A percentile compares a stretch with the other conserved stretches of the same genome.
Conservation (phyloP, 2,329 filamentous ascomycete species). For the Nigrospora sphaerica region DNA sequence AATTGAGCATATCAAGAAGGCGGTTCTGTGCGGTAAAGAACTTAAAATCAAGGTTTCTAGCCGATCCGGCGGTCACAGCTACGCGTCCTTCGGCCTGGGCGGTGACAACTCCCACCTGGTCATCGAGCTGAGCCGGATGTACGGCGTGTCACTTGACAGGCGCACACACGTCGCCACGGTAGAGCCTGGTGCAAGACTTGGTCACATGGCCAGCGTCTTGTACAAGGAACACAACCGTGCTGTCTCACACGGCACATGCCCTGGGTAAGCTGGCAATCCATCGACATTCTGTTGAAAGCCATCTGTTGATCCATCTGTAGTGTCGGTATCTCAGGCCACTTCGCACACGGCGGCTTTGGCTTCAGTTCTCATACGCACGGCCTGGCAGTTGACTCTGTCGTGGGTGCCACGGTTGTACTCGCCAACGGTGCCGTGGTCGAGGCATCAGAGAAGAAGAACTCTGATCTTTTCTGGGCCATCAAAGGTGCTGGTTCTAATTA, state of each 20-base stretch:
- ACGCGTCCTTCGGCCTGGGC: constrained; percentile 35
- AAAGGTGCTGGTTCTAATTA: constrained; percentile 24
- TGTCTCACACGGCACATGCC: constrained; percentile 28
- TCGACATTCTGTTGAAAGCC: too few relatives aligned
- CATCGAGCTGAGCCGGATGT: constrained; percentile 35
- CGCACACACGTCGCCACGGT: constrained; percentile 31
- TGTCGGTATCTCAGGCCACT: constrained; percentile 28
- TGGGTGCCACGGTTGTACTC: constrained; percentile 21
- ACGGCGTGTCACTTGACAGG: constrained; percentile 29
- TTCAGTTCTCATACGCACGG: constrained; percentile 35
- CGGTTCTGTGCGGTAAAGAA: constrained; percentile 34
- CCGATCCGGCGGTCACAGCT: constrained; percentile 40
- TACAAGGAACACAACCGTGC: constrained; percentile 23
- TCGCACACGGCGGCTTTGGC: constrained; percentile 28
- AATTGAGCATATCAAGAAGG: constrained; percentile 32
- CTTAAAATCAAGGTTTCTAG: constrained; percentile 34
- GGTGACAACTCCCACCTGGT: constrained; percentile 38
- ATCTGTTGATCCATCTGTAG: constrained; percentile 13
- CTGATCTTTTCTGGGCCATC: constrained; percentile 25
- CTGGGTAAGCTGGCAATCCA: too few relatives aligned
- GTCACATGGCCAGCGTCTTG: constrained; percentile 27
- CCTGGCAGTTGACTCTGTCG: constrained; percentile 35
- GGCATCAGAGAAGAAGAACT: constrained; percentile 18
- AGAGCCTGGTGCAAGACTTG: constrained; percentile 35
- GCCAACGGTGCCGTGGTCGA: constrained; percentile 22